Base-by-base conservation (phyloP, 2,329 filamentous ascomycete genomes). In the Aureobasidium subglaciale region DNA sequence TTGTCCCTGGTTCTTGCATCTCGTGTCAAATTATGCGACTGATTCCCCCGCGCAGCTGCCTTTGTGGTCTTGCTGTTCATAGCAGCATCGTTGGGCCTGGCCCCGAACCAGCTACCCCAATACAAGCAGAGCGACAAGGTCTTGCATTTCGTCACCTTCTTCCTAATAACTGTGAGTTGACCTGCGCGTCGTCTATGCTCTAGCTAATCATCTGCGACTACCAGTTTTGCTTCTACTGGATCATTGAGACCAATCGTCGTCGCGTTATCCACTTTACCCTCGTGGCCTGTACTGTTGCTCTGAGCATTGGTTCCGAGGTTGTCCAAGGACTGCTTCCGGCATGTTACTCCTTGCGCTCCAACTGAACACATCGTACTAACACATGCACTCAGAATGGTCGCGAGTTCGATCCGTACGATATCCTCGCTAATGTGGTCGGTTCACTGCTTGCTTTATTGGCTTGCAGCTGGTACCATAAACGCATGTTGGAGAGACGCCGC, bases 381-480 rank as follows among this genome's bases (percentile, higher is more conserved):
- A 50, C 13, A 9, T 20, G 2, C 11, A 13, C 20, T 11, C 56
- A 73, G 68, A 76, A 79, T 62, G 71, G 71, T 58, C 75, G 78
- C 50, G 65, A 71, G 32, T 87, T 86, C 65, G 93, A 99, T 66
- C 74, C 86, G 46, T 89, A 86, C 66, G 90, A 97, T 68, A 88
- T 99, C 59, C 76, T 90, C 53, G 90, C 91, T 66, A 99, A 99
- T 69, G 72, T 96, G 0, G 74, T 88, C 37, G 93, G 93, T 38
- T 92, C 87, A 60, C 71, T 87, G 13, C 74, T 78, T 0, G 90
- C 82, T 0, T 68, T 96, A 18, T 85, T 78, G 0, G 69, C 95
- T 18, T 95, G 88, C 68, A 85, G 84, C 56, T 92, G 88, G 87
- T 99, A 99, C 69, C 93, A 99, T 73, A 87, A 88, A 67, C 86